Evolutionary conservation across 805 yeast genomes (phyloP), one percentile per base, ranked within the genome.

Genomic region (Scheffersomyces spartinae): DNA sequence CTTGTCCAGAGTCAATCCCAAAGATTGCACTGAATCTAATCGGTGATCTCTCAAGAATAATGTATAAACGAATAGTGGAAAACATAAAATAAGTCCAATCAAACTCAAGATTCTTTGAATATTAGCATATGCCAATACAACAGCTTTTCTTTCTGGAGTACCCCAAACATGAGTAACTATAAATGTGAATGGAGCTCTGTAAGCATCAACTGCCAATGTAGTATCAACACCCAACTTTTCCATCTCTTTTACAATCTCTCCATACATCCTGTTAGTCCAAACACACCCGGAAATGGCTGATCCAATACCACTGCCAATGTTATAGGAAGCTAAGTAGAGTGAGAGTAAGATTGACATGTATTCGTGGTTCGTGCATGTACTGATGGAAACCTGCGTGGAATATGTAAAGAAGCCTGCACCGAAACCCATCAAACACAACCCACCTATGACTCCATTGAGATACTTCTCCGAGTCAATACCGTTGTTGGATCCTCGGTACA

Each of bases 331-430:
- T 36, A 71, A 55, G 49, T 68, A 71, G 20, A 74, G 46, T 2
- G 82, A 63, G 22, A 74, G 64, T 17, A 69, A 62, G 24, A 69
- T 64, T 7, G 80, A 81, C 73, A 75, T 66, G 47, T 68, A 62
- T 41, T 70, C 75, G 48, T 75, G 85, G 35, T 56, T 64, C 18
- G 71, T 64, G 29, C 68, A 57, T 0, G 81, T 58, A 42, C 70
- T 73, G 33, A 72, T 64, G 21, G 78, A 64, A 5, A 71, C 71
- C 42, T 72, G 79, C 7, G 73, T 60, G 4, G 78, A 63, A 39
- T 73, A 74, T 9, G 79, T 71, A 57, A 76, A 73, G 47, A 77
- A 68, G 10, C 82, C 82, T 22, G 81, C 81, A 39, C 83, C 85
- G 30, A 79, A 64, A 37, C 86, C 86, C 35, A 74, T 48, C 11